Percentiles rank a stretch among this genome's conserved stretches.
Conservation (phyloP, 2,329 filamentous ascomycete species). For the Colletotrichum spaethianum region DNA sequence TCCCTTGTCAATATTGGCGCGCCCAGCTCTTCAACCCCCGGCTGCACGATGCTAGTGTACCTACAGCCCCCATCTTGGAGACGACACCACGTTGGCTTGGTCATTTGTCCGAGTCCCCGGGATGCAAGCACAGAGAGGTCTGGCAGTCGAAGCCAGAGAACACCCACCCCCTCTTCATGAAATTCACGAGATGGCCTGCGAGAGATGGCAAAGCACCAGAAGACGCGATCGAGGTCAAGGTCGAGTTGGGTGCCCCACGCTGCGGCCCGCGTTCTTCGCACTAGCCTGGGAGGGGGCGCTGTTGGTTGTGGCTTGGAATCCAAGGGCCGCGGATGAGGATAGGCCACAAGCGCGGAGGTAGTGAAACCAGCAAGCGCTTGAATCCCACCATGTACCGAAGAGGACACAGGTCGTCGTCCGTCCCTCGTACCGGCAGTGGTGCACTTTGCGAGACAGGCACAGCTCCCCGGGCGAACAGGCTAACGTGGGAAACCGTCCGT, state of each 20-base stretch:
- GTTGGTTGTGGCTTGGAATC: too few species aligned
- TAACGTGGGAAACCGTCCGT: background rate
- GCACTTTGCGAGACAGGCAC: background rate
- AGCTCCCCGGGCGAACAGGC: background rate
- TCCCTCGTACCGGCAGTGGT: background rate
- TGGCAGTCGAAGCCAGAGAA: background rate
- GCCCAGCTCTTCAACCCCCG: too few species aligned
- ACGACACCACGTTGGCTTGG: background rate
- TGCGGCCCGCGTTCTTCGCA: background rate
- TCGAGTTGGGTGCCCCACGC: background rate
- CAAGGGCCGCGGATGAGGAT: background rate
- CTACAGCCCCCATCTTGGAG: background rate
- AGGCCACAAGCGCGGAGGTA: background rate
- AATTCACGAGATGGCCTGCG: background rate
- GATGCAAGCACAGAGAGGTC: background rate
- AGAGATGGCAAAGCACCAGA: background rate
- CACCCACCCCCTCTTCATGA: background rate
- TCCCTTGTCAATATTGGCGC: background rate
- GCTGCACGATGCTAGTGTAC: slow-evolving; percentile 4
- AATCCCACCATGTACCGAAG: background rate
- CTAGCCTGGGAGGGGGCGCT: background rate
- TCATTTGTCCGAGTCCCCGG: background rate
- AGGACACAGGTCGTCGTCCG: background rate
- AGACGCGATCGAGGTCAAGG: background rate
- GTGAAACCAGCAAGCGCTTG: background rate